Base-by-base conservation (phyloP, 148 eudicot genomes). In the Pouteria glomerata region DNA sequence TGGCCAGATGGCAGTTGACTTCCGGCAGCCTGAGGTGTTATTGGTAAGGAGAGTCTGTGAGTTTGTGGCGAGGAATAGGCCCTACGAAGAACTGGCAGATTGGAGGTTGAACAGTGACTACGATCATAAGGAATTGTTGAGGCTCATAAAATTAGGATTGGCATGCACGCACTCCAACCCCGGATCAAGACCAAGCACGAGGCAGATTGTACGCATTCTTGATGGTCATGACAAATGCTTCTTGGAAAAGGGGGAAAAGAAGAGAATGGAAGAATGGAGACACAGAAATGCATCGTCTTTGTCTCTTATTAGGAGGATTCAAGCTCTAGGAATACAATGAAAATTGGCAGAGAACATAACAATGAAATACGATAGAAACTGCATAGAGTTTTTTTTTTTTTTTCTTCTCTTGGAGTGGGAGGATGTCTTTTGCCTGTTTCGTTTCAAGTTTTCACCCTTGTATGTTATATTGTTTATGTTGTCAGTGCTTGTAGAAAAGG, bases 291-390 rank as follows among this genome's bases (percentile, higher is more conserved):
- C 81, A 16, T 62, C 74, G 74, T 81, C 96, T 23, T 73, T 92
- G 81, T 84, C 87, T 62, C 79, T 84, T 52, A 73, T 85, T 53
- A 84, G 91, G 74, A 82, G 97, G 67, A 92, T 90, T 29, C 96
- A 92, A 85, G 94, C 94, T 66, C 78, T 95, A 68, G 97, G 97
- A 33, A 84, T 95, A 78, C 97, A 89, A 37, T 95, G 81, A 89
- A 68, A 69, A 57, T 26, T 18, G 18, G 3, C 6, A 35, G 27
- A 39, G 33, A 24, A 18, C 24, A 31, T 1, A n/a, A 47, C 52
- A 44, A 14, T 1, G 23, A 16, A 31, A n/a, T 10, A 66, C 5
- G 11, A 53, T 10, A 63, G 70, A 73, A 18, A 39, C 13, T 33
- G 48, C 47, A 35, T 51, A 51, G 14, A 13, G 68, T 15, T 65